Conservation (phyloP, 805 yeast species). For the Hanseniaspora hatyaiensis region DNA sequence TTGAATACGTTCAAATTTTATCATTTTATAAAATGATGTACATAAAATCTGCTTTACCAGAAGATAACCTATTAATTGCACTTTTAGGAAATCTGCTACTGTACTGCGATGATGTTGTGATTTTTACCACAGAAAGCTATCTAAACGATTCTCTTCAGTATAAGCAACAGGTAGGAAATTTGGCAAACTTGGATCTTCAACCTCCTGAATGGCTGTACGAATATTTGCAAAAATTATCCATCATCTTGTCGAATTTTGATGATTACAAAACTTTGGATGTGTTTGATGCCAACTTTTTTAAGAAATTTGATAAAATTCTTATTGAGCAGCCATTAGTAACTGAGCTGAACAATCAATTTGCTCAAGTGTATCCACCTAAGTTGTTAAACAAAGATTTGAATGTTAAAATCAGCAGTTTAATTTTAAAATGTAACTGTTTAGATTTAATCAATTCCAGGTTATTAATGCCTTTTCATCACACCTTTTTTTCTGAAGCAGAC, state of each 20-base stretch:
- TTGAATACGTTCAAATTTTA: slow-evolving; percentile 50
- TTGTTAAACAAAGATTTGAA: slow-evolving; percentile 24
- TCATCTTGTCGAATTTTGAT: slow-evolving; percentile 48
- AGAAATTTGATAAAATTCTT: slow-evolving; percentile 34
- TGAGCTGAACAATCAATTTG: slow-evolving; percentile 25
- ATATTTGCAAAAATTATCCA: slow-evolving; percentile 38
- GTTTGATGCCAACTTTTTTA: slow-evolving; percentile 25
- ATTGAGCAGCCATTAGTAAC: slow-evolving; percentile 34
- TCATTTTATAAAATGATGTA: slow-evolving; percentile 64
- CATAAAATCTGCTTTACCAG: slow-evolving; percentile 31
- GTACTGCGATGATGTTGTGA: slow-evolving; percentile 5
- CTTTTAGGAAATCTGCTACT: slow-evolving; percentile 18
- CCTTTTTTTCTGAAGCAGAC: slow-evolving; percentile 30
- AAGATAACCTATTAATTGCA: slow-evolving; percentile 20
- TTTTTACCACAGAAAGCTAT: neutral
- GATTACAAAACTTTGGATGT: slow-evolving; percentile 20
- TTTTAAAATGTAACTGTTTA: slow-evolving; percentile 46
- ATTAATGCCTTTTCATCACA: slow-evolving; percentile 29
- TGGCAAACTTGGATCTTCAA: slow-evolving; percentile 43
- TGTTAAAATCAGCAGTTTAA: slow-evolving; percentile 24
- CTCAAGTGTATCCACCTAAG: slow-evolving; percentile 23
- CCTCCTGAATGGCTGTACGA: slow-evolving; percentile 77
- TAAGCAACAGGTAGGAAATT: slow-evolving; percentile 23
- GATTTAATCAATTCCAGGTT: slow-evolving; percentile 49
- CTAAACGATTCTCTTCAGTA: slow-evolving; percentile 25